Evolutionary conservation across 768 basidiomycete species (phyloP), one percentile per base, ranked within the genome.

Genomic region (Suillus brevipes): DNA sequence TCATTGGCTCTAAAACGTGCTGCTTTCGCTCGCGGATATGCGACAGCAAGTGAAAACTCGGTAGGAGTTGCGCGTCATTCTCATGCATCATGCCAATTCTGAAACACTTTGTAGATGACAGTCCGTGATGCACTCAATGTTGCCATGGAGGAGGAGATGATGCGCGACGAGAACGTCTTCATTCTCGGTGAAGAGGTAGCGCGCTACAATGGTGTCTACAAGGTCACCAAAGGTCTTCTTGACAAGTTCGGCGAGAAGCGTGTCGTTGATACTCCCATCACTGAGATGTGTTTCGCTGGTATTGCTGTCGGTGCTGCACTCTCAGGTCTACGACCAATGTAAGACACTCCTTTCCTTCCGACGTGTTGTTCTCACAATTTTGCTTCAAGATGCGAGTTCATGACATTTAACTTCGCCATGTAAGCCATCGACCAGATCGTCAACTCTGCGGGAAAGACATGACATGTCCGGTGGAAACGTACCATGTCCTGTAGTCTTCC

Each of bases 391-490:
- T 98, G 96, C 85, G 97, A 99, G 83, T 99, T 98, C 84, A 99
- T 98, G 97, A 99, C 97, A 18, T 99, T 97, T 85, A 99, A 99
- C 85, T 99, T 99, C 77, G 97, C 97, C 69, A 99, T 99, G 97
- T 94, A 96, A 81, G 96, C 97, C 65, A 99, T 99, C 77, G 97
- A 99, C 82, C 97, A 99, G 75, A 99, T 99, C 68, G 95, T 99
- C 79, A 99, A 99, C 86, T 99, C 97, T n/a, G 97, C 92, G 63
- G 97, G 94, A 66, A 99, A 99, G 84, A 99, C 97, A 5, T 96
- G 97, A 99, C 87, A 99, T 99, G 97, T 99, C 97, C 45, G 97
- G 97, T 65, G 97, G 97, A 68, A 98, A 95, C 73, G 96, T 98
- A 20, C 93, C 95, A 13, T 99, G 97, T 82, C 95, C 97, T 28